phyloP scores from a whole-genome alignment of 192 early-diverging fungal species.

The Entophlyctis luteolus region DNA sequence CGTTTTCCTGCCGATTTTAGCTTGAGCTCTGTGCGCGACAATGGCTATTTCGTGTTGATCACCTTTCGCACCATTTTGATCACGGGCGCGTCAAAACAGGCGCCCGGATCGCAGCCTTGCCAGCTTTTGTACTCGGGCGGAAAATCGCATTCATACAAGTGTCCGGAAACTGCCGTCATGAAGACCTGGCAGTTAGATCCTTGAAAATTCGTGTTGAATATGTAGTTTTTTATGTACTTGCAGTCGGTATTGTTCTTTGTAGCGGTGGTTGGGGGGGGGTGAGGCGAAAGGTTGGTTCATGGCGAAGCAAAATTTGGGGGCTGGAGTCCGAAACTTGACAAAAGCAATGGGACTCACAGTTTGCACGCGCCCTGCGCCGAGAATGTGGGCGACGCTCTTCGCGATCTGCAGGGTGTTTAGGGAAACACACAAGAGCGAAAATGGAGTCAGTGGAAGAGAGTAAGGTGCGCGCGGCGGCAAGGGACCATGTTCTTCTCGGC shows the following conservation, averaged over 20 bases:
- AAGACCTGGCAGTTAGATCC: constrained; percentile 55
- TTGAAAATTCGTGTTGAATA: constrained; percentile 63
- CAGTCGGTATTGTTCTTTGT: constrained; percentile 40
- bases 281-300: not conserved
- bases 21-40: constrained; percentile 24
- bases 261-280: not conserved
- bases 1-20: constrained; percentile 32
- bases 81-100: constrained; percentile 68
- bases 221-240: constrained; percentile 76
- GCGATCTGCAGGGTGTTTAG: constrained; percentile 47
- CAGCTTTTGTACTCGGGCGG: constrained; percentile 55
- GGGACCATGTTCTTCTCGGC: constrained; percentile 82
- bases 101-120: constrained; percentile 50
- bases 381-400: constrained; percentile 72
- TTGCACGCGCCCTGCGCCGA: constrained; percentile 27
- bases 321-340: not conserved
- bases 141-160: constrained; percentile 73
- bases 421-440: not conserved
- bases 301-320: too few species aligned
- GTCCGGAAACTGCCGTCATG: constrained; percentile 83
- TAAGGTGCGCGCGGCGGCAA: not conserved
- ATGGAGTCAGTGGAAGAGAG: not conserved
- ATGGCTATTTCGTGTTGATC: constrained; percentile 10
- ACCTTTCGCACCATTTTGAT: constrained; percentile 49
- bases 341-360: constrained; percentile 1